Evolutionary conservation across 306 rosid species (phyloP), one percentile per base, ranked within the genome.

Genomic region (Corylus heterophylla): DNA sequence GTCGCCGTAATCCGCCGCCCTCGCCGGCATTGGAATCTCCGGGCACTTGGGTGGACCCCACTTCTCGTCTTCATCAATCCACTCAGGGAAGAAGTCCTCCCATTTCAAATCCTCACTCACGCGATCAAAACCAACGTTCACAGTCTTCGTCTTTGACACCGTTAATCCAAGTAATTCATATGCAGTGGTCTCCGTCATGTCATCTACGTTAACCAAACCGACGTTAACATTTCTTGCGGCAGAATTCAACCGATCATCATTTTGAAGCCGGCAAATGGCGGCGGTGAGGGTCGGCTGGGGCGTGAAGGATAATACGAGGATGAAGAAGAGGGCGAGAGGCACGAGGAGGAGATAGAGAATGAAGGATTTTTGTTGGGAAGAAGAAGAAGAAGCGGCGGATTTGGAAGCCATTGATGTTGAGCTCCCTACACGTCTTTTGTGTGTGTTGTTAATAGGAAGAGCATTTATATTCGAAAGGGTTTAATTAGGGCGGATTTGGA

Each of bases 11-110:
- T 69, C 75, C 29, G 77, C 69, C 27, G 62, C 8, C 35, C 35
- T 31, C 58, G 1, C 3, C 5, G 97, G 89, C 89, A 92, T 84
- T 0, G 97, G 91, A 49, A 94, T 82, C 0, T 86, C 39, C 0
- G 93, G 97, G 69, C 98, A 92, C 39, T 76, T 85, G 5, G 93
- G 90, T 0, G 37, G 4, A 8, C 63, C 78, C 89, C 80, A 77
- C 29, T 49, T 80, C 9, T 63, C 59, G 9, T 86, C 79, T 59
- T 94, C 97, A 42, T 92, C 92, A 0, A 94, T 83, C 97, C 97
- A 92, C 29, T 81, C 90, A 0, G 94, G 97, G 74, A 87, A 90
- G 17, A 87, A 79, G 1, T 81, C 88, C 25, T 80, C 70, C 97
- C 97, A 94, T 48, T 82, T 85, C 77, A 75, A 31, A 22, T 76